phyloP scores from a whole-genome alignment of 768 basidiomycete genomes.

The Guyanaporus albipodus region DNA sequence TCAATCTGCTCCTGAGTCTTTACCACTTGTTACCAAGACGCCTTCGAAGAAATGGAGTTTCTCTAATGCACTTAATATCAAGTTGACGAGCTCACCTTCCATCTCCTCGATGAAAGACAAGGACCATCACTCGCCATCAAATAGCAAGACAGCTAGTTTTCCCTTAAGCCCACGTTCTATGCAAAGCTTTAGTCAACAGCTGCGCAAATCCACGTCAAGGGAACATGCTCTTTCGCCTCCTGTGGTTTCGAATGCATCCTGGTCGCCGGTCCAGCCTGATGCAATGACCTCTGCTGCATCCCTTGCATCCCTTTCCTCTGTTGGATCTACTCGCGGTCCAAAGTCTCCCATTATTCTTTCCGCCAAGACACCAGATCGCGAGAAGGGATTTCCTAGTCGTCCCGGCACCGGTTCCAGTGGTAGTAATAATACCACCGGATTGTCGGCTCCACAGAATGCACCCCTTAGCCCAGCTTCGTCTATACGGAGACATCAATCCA shows the following conservation, averaged over 20 bases:
- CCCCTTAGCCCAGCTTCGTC: constrained; percentile 75
- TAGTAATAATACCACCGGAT: constrained; percentile 59
- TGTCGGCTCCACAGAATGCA: constrained; percentile 50
- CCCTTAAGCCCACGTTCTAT: constrained; percentile 66
- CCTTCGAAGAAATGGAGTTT: constrained; percentile 98
- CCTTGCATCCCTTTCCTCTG: constrained; percentile 67
- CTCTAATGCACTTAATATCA: constrained; percentile 79
- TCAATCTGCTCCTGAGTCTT: constrained; percentile 40
- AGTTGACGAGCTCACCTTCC: constrained; percentile 63
- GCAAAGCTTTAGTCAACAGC: constrained; percentile 56
- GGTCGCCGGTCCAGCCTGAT: constrained; percentile 69
- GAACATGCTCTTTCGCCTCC: constrained; percentile 52
- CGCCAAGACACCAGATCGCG: constrained; percentile 61
- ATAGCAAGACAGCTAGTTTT: constrained; percentile 48
- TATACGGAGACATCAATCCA: constrained; percentile 59
- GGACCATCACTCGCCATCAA: constrained; percentile 29
- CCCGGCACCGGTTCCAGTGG: constrained; percentile 75
- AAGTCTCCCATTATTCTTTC: constrained; percentile 41
- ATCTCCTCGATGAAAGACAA: constrained; percentile 49
- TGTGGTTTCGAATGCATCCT: constrained; percentile 43
- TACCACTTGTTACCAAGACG: constrained; percentile 56
- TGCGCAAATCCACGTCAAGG: constrained; percentile 67
- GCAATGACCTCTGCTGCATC: constrained; percentile 80
- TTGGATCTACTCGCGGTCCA: constrained; percentile 58
- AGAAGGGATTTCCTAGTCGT: constrained; percentile 50